Percentiles rank a stretch among this genome's conserved stretches.
Evolutionary conservation across 257 asterid genomes (phyloP).

Genomic region (Perilla frutescens): DNA sequence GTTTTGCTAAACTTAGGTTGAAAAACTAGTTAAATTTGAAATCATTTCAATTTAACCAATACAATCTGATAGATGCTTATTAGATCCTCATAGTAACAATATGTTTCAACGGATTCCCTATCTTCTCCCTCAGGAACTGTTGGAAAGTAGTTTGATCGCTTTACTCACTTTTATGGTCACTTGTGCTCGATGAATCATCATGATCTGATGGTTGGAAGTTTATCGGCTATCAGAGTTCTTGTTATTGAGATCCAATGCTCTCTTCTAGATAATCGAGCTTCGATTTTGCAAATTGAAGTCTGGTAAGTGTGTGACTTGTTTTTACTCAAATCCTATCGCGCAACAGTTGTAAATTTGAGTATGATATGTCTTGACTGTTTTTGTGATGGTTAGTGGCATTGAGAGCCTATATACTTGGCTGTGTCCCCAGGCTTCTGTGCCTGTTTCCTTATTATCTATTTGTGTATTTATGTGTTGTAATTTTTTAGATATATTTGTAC

Average conservation of each 20-base stretch:
- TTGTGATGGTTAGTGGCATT: not conserved
- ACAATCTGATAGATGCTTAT: not conserved
- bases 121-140: slow-evolving; percentile 34
- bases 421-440: not conserved
- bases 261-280: slow-evolving; percentile 5
- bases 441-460: slow-evolving; percentile 10
- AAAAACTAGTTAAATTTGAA: slow-evolving; percentile 10
- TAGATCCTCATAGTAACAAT: not conserved
- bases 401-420: not conserved
- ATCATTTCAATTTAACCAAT: not conserved
- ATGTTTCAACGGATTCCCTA: not conserved
- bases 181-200: not conserved
- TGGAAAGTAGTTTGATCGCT: slow-evolving; percentile 23
- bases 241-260: slow-evolving; percentile 5
- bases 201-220: slow-evolving; percentile 4
- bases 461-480: not conserved
- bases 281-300: not conserved
- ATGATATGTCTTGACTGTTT: not conserved
- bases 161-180: not conserved
- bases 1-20: not conserved
- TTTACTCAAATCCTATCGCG: not conserved
- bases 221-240: not conserved
- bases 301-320: not conserved
- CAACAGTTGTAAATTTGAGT: slow-evolving; percentile 6
- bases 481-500: slow-evolving; percentile 14